phyloP scores from a whole-genome alignment of 345 rosid species.

The Streptanthus diversifolius region DNA sequence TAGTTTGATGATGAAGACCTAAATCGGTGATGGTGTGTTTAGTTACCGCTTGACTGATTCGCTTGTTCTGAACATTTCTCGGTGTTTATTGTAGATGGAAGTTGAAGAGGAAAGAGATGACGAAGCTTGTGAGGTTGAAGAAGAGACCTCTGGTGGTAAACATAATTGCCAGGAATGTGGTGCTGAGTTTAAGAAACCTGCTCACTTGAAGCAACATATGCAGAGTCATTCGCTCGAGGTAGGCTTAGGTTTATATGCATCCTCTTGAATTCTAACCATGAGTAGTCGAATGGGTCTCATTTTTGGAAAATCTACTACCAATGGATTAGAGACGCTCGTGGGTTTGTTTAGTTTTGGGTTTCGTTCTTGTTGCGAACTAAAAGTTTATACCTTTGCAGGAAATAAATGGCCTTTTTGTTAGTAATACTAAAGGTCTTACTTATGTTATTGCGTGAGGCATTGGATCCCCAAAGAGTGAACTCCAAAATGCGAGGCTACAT shows the following conservation, averaged over 20 bases:
- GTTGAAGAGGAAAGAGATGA: constrained; percentile 29
- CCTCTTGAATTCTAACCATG: neutral
- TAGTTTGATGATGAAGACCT: neutral
- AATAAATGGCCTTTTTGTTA: constrained; percentile 6
- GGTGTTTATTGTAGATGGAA: constrained; percentile 40
- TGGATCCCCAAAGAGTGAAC: constrained; percentile 94
- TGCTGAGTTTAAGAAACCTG: constrained; percentile 69
- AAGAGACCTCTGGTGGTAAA: neutral
- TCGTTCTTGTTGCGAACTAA: neutral
- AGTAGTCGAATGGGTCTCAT: too few species aligned
- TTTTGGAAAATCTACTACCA: neutral
- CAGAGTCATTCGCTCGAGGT: constrained; percentile 83
- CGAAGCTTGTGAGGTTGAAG: constrained; percentile 30
- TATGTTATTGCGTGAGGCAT: constrained; percentile 77
- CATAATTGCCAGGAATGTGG: constrained; percentile 65
- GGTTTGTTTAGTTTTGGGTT: neutral
- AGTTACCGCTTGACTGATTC: neutral
- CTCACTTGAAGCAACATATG: constrained; percentile 79
- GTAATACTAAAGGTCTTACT: neutral
- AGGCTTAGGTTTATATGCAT: neutral
- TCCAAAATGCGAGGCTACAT: constrained; percentile 98
- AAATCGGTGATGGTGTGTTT: neutral
- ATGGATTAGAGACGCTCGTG: neutral
- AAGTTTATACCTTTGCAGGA: constrained; percentile 47
- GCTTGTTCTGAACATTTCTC: neutral